Conservation (phyloP, 495 filamentous ascomycete species). For the Penicillium cinerascens region DNA sequence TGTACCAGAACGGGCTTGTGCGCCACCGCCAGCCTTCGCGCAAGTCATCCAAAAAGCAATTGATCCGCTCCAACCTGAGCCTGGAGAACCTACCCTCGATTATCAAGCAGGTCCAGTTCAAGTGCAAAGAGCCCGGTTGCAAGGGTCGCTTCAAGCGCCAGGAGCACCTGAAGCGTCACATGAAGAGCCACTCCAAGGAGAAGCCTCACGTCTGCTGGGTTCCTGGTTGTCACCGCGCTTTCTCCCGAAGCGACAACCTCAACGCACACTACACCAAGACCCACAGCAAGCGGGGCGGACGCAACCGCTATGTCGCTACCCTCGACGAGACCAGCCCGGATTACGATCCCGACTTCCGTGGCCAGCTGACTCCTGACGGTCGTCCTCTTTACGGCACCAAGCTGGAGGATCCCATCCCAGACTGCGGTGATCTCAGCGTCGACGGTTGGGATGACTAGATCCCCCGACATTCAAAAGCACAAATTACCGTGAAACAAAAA, state of each 20-base stretch:
- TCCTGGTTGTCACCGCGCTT: slow-evolving; percentile 42
- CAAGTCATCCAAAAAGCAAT: slow-evolving; percentile 38
- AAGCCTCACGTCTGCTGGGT: slow-evolving; percentile 51
- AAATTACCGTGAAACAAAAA: slow-evolving; percentile 13
- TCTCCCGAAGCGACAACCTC: slow-evolving; percentile 48
- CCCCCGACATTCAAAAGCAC: slow-evolving; percentile 3
- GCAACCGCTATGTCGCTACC: slow-evolving; percentile 47
- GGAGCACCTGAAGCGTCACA: slow-evolving; percentile 65
- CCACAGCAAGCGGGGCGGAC: slow-evolving; percentile 47
- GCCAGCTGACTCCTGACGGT: slow-evolving; percentile 42
- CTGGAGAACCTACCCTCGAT: slow-evolving; percentile 41
- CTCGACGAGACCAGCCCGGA: slow-evolving; percentile 44
- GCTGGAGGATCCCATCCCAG: slow-evolving; percentile 35
- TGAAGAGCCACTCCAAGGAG: slow-evolving; percentile 55
- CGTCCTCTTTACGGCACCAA: slow-evolving; percentile 42
- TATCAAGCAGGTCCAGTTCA: slow-evolving; percentile 46
- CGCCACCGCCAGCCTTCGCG: slow-evolving; percentile 35
- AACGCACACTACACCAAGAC: slow-evolving; percentile 49
- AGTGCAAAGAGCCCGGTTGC: slow-evolving; percentile 47
- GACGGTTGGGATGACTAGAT: slow-evolving; percentile 35
- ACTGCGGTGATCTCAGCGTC: slow-evolving; percentile 35
- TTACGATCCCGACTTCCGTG: slow-evolving; percentile 46
- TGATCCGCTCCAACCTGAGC: slow-evolving; percentile 37
- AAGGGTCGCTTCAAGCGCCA: slow-evolving; percentile 55
- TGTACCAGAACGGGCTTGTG: slow-evolving; percentile 33